Evolutionary conservation across 352 stramenopile genomes (phyloP).

Genomic region (Phytophthora gonapodyides): DNA sequence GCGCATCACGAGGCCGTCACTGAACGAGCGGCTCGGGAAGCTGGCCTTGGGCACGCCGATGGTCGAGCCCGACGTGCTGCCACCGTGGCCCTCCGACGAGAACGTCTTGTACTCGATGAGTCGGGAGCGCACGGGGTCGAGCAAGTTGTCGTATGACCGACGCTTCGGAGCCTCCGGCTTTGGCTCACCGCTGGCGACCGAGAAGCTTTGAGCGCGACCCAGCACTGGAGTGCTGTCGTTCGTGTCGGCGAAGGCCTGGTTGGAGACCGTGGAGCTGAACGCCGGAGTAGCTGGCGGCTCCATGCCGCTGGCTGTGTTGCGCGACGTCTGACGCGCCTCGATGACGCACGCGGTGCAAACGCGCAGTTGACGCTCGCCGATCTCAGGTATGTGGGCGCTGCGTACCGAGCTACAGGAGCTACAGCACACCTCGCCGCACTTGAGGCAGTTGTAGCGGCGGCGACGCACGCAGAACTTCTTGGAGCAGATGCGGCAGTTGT

Average conservation of each 20-base stretch:
- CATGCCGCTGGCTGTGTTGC: slow-evolving; percentile 30
- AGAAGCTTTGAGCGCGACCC: slow-evolving; percentile 57
- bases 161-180: slow-evolving; percentile 36
- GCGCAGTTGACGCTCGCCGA: slow-evolving; percentile 75
- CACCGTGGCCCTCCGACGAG: slow-evolving; percentile 33
- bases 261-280: slow-evolving; percentile 14
- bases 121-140: slow-evolving; percentile 72
- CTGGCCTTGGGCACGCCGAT: slow-evolving; percentile 59
- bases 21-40: slow-evolving; percentile 75
- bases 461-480: slow-evolving; percentile 81
- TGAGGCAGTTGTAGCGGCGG: slow-evolving; percentile 83
- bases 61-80: slow-evolving; percentile 26
- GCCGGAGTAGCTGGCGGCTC: slow-evolving; percentile 21
- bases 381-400: slow-evolving; percentile 62
- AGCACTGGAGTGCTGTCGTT: slow-evolving; percentile 15
- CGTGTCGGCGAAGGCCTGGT: slow-evolving; percentile 28
- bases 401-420: slow-evolving; percentile 76
- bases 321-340: slow-evolving; percentile 62
- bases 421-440: slow-evolving; percentile 82
- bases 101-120: slow-evolving; percentile 88
- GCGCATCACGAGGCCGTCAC: slow-evolving; percentile 75
- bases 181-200: slow-evolving; percentile 19
- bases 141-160: slow-evolving; percentile 73
- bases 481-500: slow-evolving; percentile 71
- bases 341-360: slow-evolving; percentile 84